phyloP scores from a whole-genome alignment of 148 eudicot genomes.

The Chenopodium suecicum region DNA sequence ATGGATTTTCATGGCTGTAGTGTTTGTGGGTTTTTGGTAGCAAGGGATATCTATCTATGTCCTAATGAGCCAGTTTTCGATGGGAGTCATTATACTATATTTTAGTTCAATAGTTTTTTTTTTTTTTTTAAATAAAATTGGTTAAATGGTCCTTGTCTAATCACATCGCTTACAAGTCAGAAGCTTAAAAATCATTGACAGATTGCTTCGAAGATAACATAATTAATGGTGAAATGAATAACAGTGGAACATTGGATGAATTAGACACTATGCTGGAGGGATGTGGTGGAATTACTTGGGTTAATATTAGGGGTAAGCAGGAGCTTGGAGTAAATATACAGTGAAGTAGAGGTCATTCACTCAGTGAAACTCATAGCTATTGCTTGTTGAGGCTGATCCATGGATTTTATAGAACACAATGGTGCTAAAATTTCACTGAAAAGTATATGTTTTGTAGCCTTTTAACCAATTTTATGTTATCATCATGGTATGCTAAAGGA shows the following conservation, averaged over 20 bases:
- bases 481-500: background rate
- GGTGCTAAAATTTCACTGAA: background rate
- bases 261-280: background rate
- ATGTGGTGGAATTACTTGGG: background rate
- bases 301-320: background rate
- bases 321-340: background rate
- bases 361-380: no score
- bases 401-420: background rate
- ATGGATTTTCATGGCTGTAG: background rate
- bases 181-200: background rate
- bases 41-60: background rate
- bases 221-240: background rate
- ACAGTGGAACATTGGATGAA: background rate
- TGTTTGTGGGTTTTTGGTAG: background rate
- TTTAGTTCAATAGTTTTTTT: background rate
- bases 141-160: background rate
- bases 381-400: no score
- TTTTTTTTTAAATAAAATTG: background rate
- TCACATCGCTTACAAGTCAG: background rate
- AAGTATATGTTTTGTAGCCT: background rate
- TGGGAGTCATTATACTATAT: background rate
- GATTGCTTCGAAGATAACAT: background rate
- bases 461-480: background rate
- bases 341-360: background rate
- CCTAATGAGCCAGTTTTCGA: background rate